Evolutionary conservation across 768 basidiomycete species (phyloP), one percentile per base, ranked within the genome.

Genomic region (Lactifluus pinguis): DNA sequence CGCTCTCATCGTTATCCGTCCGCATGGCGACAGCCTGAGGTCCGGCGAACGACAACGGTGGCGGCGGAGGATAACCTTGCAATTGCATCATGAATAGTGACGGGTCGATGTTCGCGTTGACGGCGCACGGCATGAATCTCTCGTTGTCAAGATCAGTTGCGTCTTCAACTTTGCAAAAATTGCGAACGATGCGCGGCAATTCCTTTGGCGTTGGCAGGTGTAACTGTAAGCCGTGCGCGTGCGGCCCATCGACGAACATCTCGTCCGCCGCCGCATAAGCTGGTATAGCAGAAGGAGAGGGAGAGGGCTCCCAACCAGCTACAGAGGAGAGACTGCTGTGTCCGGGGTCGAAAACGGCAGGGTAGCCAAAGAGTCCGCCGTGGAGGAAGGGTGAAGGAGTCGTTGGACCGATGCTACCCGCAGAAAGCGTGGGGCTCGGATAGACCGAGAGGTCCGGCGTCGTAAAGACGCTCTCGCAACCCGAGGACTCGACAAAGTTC

Each of bases 361-460:
- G 61, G 21, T 62, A 62, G 38, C 61, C 61, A 21, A 62, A 62
- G n/a, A 62, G 61, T 13, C 61, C 61, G 25, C 39, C 10, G 51
- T 30, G 30, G 47, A 62, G 61, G 29, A 42, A 62, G 2, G 61
- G 61, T 39, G 61, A 62, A 21, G 61, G 56, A 19, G 61, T 62
- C 48, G 41, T 45, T 4, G 61, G 61, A 2, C 61, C 61, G 13
- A 57, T 30, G 41, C 61, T 62, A 13, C 61, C 61, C n/a, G 52
- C 15, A 1, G 61, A 62, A 11, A 62, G 61, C 13, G 61, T 62
- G 30, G 61, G 61, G 15, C 61, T 62, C 21, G 61, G 61, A 21
- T 62, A 62, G 21, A 58, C 56, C 4, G 55, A 48, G 51, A 62
- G 56, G 21, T 62, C 61, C 7, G 61, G 61, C 39, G 61, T 62